Percentiles rank a stretch among this genome's conserved stretches.
Evolutionary conservation across 2,329 filamentous ascomycete species (phyloP).

Genomic region (Paraconiothyrium brasiliense): DNA sequence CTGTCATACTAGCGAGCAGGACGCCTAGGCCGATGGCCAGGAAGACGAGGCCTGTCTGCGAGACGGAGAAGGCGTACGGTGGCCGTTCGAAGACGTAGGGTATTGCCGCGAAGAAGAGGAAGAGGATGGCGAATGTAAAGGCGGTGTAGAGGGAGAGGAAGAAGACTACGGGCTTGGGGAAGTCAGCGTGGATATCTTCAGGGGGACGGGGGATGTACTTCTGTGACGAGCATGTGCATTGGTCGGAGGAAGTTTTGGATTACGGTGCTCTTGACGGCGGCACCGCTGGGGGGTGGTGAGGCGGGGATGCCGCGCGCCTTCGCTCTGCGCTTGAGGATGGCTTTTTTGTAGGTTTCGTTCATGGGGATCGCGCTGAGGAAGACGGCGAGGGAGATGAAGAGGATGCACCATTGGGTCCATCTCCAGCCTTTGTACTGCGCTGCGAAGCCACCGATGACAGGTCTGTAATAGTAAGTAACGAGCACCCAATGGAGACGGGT

Average conservation of each 20-base stretch:
- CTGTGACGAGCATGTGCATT: slow-evolving; percentile 55
- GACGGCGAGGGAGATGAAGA: slow-evolving; percentile 52
- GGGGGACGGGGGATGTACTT: slow-evolving; percentile 27
- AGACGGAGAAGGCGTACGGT: slow-evolving; percentile 41
- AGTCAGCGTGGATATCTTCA: slow-evolving; percentile 6
- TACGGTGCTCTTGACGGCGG: slow-evolving; percentile 33
- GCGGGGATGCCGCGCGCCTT: slow-evolving; percentile 23
- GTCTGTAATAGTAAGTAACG: slow-evolving; percentile 21
- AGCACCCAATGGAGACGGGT: slow-evolving; percentile 2
- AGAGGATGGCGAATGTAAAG: slow-evolving; percentile 47
- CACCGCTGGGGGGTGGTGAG: slow-evolving; percentile 34
- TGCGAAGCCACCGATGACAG: slow-evolving; percentile 56
- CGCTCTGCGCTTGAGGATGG: slow-evolving; percentile 54
- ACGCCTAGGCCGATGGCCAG: slow-evolving; percentile 46
- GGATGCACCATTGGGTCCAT: slow-evolving; percentile 56
- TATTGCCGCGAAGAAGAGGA: slow-evolving; percentile 48
- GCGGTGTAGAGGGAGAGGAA: slow-evolving; percentile 48
- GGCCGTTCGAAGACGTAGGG: slow-evolving; percentile 44
- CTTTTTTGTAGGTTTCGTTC: slow-evolving; percentile 65
- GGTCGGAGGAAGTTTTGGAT: slow-evolving; percentile 60
- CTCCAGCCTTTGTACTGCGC: slow-evolving; percentile 58
- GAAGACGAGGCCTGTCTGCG: slow-evolving; percentile 45
- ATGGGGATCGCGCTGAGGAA: slow-evolving; percentile 54
- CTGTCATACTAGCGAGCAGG: slow-evolving; percentile 35
- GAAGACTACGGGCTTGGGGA: slow-evolving; percentile 41